Percentiles rank a stretch among this genome's conserved stretches.
Evolutionary conservation across 2,329 filamentous ascomycete species (phyloP).

Genomic region (Stemphylium vesicarium): DNA sequence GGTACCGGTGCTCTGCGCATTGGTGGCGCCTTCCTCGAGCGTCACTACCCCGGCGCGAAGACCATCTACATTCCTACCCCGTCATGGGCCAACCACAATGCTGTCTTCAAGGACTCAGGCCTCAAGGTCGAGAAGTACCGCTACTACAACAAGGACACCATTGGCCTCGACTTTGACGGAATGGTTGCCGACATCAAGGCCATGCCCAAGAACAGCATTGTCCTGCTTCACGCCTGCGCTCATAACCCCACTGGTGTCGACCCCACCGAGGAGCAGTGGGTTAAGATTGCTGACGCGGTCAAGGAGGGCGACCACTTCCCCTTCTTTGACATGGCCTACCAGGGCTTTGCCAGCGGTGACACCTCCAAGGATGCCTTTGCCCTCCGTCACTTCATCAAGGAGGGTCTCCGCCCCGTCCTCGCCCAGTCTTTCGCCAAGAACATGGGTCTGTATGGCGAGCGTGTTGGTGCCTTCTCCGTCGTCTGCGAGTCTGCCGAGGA

Average conservation of each 20-base stretch:
- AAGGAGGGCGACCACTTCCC: conserved; percentile 87
- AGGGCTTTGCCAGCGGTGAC: conserved; percentile 93
- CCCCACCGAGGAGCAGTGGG: conserved; percentile 90
- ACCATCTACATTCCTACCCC: conserved; percentile 96
- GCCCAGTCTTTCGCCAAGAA: conserved; percentile 99
- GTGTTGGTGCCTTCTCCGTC: conserved; percentile 94
- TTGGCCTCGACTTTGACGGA: conserved; percentile 95
- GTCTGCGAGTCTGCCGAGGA: conserved; percentile 85
- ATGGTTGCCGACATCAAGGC: conserved; percentile 88
- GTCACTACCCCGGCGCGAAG: conserved; percentile 90
- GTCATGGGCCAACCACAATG: conserved; percentile 98
- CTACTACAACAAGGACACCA: conserved; percentile 99
- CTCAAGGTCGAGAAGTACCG: conserved; percentile 93
- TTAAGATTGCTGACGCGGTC: conserved; percentile 83
- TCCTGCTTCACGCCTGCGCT: conserved; percentile 95
- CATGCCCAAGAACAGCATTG: conserved; percentile 83
- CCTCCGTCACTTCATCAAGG: conserved; percentile 87
- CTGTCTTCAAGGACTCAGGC: conserved; percentile 92
- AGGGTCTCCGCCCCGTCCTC: conserved; percentile 87
- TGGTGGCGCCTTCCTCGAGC: conserved; percentile 88
- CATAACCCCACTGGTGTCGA: conserved; percentile 98
- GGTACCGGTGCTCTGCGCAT: conserved; percentile 96
- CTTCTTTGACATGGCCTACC: conserved; percentile 99
- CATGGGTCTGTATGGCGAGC: conserved; percentile 99
- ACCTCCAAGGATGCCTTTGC: conserved; percentile 93